Conservation (phyloP, 306 rosid genomes). For the Corylus avellana region DNA sequence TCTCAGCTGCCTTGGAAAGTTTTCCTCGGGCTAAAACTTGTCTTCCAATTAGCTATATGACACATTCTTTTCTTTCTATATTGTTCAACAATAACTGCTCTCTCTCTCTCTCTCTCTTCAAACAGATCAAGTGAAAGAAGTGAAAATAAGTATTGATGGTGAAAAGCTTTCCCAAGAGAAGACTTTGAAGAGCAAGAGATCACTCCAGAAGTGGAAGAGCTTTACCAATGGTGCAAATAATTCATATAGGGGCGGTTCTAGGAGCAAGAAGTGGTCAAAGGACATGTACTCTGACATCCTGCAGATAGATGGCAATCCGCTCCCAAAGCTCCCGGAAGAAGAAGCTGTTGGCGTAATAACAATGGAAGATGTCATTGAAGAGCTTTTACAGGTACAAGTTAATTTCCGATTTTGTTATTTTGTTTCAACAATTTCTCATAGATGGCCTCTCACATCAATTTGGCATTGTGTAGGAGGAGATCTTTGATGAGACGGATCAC, state of each 20-base stretch:
- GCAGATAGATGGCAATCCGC: constrained; percentile 65
- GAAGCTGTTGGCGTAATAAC: constrained; percentile 90
- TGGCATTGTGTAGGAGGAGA: constrained; percentile 74
- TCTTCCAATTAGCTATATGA: background rate
- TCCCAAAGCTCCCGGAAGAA: constrained; percentile 71
- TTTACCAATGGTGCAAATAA: constrained; percentile 45
- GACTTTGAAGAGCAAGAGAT: constrained; percentile 53
- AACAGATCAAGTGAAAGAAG: constrained; percentile 51
- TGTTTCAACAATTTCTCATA: background rate
- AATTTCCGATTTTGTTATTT: background rate
- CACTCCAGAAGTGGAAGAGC: constrained; percentile 72
- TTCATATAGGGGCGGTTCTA: constrained; percentile 50
- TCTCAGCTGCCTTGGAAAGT: background rate
- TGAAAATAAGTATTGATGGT: constrained; percentile 64
- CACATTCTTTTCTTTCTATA: background rate
- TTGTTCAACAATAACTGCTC: background rate
- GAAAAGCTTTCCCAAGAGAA: constrained; percentile 60
- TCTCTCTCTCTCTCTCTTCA: constrained; percentile 3
- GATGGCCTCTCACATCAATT: constrained; percentile 8
- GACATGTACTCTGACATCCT: constrained; percentile 83
- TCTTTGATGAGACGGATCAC: constrained; percentile 93
- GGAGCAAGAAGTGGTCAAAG: constrained; percentile 82
- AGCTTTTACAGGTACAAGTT: constrained; percentile 79
- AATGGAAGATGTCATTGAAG: constrained; percentile 96
- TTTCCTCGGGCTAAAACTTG: background rate